Percentiles rank a stretch among this genome's conserved stretches.
phyloP scores from a whole-genome alignment of 345 rosid species.

The Noccaea caerulescens region DNA sequence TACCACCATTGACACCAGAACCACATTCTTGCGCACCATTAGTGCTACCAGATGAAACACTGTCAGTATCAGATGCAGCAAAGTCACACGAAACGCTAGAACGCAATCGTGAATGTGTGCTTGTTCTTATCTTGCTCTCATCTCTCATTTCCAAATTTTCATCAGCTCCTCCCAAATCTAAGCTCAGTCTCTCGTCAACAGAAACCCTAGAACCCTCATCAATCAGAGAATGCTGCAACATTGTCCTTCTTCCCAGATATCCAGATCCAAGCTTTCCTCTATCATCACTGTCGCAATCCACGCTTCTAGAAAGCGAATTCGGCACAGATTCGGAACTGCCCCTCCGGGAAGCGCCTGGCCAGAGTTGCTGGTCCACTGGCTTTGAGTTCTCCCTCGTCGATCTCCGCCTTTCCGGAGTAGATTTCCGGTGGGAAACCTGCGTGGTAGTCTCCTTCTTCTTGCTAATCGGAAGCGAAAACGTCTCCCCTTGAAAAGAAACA shows the following conservation, averaged over 20 bases:
- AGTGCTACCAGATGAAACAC: conserved; percentile 79
- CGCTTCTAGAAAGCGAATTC: conserved; percentile 55
- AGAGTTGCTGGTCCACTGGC: conserved; percentile 61
- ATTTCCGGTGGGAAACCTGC: conserved; percentile 52
- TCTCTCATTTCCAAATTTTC: conserved; percentile 39
- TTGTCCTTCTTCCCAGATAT: conserved; percentile 49
- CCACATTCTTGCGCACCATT: conserved; percentile 59
- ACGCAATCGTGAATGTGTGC: conserved; percentile 45
- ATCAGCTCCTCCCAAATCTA: conserved; percentile 56
- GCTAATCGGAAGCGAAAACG: conserved; percentile 86
- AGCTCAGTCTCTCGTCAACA: conserved; percentile 56
- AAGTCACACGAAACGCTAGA: conserved; percentile 56
- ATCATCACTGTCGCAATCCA: conserved; percentile 53
- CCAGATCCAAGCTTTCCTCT: conserved; percentile 67
- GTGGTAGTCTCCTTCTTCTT: conserved; percentile 64
- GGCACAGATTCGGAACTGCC: conserved; percentile 50
- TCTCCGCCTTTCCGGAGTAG: conserved; percentile 66
- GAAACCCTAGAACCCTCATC: conserved; percentile 60
- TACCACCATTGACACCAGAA: conserved; percentile 34
- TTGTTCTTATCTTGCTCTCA: conserved; percentile 49
- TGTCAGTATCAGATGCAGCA: conserved; percentile 76
- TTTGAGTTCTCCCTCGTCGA: conserved; percentile 59
- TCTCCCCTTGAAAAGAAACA: conserved; percentile 90
- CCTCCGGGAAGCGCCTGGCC: conserved; percentile 78
- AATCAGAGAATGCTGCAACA: conserved; percentile 61